phyloP scores from a whole-genome alignment of 768 basidiomycete species.

The Leucosporidium scottii region DNA sequence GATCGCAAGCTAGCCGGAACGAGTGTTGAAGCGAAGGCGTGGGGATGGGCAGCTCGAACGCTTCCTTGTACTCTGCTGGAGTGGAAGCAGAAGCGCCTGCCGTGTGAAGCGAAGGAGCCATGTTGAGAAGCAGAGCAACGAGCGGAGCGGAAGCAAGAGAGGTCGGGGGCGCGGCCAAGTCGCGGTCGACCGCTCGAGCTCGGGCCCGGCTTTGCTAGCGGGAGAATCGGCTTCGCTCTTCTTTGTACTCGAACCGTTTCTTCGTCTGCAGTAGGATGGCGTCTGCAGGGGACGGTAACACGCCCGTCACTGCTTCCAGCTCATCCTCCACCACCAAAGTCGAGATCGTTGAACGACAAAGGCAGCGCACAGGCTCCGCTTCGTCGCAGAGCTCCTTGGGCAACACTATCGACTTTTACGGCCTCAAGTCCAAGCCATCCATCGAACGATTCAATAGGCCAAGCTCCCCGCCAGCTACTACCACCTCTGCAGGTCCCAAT shows the following conservation, averaged over 20 bases:
- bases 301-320: too few relatives aligned
- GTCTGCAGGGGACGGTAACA: too few relatives aligned
- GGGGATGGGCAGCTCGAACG: conserved; percentile 15
- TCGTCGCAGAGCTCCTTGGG: neutral
- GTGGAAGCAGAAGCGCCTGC: too few relatives aligned
- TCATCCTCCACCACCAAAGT: neutral
- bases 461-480: neutral
- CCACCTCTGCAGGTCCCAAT: neutral
- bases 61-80: neutral
- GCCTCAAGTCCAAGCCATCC: neutral
- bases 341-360: neutral
- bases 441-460: neutral
- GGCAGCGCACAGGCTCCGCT: neutral
- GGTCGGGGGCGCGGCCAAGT: too few relatives aligned
- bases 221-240: too few relatives aligned
- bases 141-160: too few relatives aligned
- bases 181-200: too few relatives aligned
- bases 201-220: too few relatives aligned
- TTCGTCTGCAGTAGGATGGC: too few relatives aligned
- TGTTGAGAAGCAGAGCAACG: too few relatives aligned
- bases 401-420: neutral
- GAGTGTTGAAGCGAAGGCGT: neutral
- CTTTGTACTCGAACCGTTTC: too few relatives aligned
- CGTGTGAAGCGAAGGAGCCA: too few relatives aligned
- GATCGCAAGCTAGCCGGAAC: conserved; percentile 25